phyloP scores from a whole-genome alignment of 2,329 filamentous ascomycete species.

The Scorias spongiosa region DNA sequence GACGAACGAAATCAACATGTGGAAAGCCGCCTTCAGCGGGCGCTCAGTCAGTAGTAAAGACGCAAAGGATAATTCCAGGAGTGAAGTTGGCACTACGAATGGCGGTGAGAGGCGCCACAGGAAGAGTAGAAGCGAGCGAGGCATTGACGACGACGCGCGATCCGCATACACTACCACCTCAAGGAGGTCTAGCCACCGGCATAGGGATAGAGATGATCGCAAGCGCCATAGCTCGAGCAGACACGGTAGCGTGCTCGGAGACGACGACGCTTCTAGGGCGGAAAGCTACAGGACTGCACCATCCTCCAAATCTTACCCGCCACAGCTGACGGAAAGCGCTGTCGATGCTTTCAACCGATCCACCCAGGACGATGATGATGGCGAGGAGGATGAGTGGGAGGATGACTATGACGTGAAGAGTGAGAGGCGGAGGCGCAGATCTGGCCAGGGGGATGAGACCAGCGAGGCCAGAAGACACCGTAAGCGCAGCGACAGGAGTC shows the following conservation, averaged over 20 bases:
- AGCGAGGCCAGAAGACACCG: slow-evolving; percentile 15
- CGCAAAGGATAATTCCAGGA: slow-evolving; percentile 9
- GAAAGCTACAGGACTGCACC: neutral
- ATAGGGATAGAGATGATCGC: slow-evolving; percentile 3
- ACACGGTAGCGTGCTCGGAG: neutral
- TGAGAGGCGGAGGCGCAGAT: slow-evolving; percentile 6
- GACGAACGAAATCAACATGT: slow-evolving; percentile 13
- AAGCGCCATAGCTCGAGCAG: slow-evolving; percentile 5
- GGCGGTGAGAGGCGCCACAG: slow-evolving; percentile 7
- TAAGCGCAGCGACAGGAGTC: slow-evolving; percentile 12
- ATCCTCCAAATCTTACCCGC: slow-evolving; percentile 3
- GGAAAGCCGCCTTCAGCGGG: slow-evolving; percentile 21
- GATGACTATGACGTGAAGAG: slow-evolving; percentile 17
- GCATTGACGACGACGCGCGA: slow-evolving; percentile 12
- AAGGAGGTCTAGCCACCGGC: slow-evolving; percentile 12
- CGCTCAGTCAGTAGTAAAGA: slow-evolving; percentile 17
- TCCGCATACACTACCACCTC: slow-evolving; percentile 26
- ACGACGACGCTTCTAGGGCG: neutral
- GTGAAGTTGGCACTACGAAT: slow-evolving; percentile 1
- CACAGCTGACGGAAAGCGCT: slow-evolving; percentile 20
- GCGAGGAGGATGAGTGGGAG: slow-evolving; percentile 16
- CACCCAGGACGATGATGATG: slow-evolving; percentile 11
- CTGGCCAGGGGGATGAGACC: slow-evolving; percentile 3
- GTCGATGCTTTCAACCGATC: slow-evolving; percentile 13
- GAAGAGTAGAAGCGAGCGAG: slow-evolving; percentile 12